Evolutionary conservation across 352 stramenopile species (phyloP).

Genomic region (Globisporangium orthogonon): DNA sequence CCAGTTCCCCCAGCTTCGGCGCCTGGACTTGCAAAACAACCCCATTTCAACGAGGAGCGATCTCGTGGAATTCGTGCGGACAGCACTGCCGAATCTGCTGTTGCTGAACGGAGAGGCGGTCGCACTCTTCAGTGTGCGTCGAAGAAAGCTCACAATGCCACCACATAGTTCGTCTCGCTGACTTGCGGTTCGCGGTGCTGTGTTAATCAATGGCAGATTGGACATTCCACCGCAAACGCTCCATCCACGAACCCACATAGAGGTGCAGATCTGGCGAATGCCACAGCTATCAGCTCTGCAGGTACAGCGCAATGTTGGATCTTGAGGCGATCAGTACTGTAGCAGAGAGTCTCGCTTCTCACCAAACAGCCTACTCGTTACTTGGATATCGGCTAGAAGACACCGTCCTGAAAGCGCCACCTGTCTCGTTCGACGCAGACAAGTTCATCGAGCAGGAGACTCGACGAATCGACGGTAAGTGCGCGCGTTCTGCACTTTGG

Average conservation of each 20-base stretch:
- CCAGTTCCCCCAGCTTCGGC: slow-evolving; percentile 43
- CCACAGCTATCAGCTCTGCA: not conserved
- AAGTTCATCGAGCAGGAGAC: slow-evolving; percentile 11
- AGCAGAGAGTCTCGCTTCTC: too few relatives aligned
- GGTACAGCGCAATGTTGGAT: too few relatives aligned
- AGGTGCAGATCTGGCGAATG: not conserved
- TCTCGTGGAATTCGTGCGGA: slow-evolving; percentile 15
- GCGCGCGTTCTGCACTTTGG: not conserved
- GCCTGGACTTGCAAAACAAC: slow-evolving; percentile 38
- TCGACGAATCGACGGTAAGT: slow-evolving; percentile 8
- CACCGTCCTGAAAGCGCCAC: not conserved
- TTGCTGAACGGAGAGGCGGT: slow-evolving; percentile 51
- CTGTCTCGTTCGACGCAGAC: not conserved
- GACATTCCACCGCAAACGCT: not conserved
- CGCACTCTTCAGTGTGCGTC: slow-evolving; percentile 23
- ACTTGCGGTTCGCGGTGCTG: not conserved
- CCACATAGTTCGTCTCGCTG: not conserved
- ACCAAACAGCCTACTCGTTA: not conserved
- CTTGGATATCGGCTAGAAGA: not conserved
- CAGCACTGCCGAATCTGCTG: slow-evolving; percentile 35
- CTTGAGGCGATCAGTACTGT: too few relatives aligned
- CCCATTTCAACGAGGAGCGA: slow-evolving; percentile 15
- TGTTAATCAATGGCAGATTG: not conserved
- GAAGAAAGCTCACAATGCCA: too few relatives aligned
- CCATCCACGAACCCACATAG: not conserved